Percentiles rank a stretch among this genome's conserved stretches.
Conservation (phyloP, 306 rosid genomes). For the Vicia faba region DNA sequence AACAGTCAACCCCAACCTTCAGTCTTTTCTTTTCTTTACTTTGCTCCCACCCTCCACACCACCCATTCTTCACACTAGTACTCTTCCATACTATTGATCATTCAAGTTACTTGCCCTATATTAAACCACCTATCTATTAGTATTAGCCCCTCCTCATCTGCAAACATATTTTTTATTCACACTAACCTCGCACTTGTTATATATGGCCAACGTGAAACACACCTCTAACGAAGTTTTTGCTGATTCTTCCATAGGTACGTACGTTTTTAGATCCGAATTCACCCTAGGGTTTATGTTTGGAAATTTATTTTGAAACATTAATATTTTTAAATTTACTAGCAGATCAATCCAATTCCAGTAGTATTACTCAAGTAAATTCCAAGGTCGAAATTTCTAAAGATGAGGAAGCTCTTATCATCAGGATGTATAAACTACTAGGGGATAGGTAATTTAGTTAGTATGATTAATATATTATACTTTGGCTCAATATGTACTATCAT, state of each 20-base stretch:
- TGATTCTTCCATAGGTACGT: constrained; percentile 56
- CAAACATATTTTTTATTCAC: constrained; percentile 23
- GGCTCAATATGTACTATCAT: neutral
- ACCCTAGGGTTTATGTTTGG: too few species aligned
- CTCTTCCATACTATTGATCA: neutral
- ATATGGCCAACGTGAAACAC: constrained; percentile 55
- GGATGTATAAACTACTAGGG: constrained; percentile 89
- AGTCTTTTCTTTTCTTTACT: constrained; percentile 13
- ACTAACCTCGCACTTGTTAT: neutral
- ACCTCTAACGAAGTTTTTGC: constrained; percentile 40
- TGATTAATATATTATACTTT: neutral
- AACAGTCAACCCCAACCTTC: constrained; percentile 18
- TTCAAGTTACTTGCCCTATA: constrained; percentile 37
- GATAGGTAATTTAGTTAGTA: constrained; percentile 54
- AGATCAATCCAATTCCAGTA: constrained; percentile 40
- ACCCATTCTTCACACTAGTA: constrained; percentile 17
- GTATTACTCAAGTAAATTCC: constrained; percentile 37
- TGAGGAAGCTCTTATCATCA: constrained; percentile 73
- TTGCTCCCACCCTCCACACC: constrained; percentile 4
- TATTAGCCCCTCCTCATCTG: constrained; percentile 30
- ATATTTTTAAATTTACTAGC: constrained; percentile 10
- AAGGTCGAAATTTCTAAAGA: constrained; percentile 76
- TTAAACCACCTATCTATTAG: constrained; percentile 23
- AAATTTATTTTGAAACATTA: too few species aligned
- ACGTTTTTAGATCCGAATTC: neutral